A percentile compares a stretch with the other conserved stretches of the same genome.
phyloP scores from a whole-genome alignment of 257 asterid species.

The Nicotiana sylvestris region DNA sequence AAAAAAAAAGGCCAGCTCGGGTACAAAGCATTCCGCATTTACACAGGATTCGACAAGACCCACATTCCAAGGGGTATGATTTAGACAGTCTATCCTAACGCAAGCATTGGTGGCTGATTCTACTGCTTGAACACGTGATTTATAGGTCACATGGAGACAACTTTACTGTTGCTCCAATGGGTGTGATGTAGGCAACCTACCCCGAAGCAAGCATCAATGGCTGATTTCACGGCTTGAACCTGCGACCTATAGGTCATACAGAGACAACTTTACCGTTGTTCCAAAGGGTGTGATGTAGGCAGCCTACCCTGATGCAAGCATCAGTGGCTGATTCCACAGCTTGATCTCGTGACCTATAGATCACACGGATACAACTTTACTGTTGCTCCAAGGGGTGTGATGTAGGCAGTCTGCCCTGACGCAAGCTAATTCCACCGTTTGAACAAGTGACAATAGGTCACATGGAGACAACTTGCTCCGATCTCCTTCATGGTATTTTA shows the following conservation, averaged over 20 bases:
- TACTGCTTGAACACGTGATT: background rate
- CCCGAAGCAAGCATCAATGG: too few relatives aligned
- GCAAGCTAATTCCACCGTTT: background rate
- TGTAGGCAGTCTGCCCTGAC: background rate
- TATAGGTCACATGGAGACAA: background rate
- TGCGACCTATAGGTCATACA: too few relatives aligned
- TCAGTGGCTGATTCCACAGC: background rate
- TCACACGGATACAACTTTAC: background rate
- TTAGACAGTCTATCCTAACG: background rate
- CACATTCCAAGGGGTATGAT: background rate
- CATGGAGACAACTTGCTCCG: background rate
- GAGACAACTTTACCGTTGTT: too few relatives aligned
- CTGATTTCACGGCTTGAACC: too few relatives aligned
- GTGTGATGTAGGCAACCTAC: too few relatives aligned
- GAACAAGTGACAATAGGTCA: background rate
- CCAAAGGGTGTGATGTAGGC: background rate
- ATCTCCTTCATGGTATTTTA: background rate
- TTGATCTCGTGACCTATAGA: background rate
- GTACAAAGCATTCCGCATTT: fast-evolving
- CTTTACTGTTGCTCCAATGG: background rate
- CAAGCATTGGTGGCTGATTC: background rate
- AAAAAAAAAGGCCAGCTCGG: too few relatives aligned
- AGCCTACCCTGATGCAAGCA: background rate
- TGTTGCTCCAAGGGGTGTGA: background rate
- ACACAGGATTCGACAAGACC: background rate